phyloP scores from a whole-genome alignment of 306 rosid species.

The Adenanthera pavonina region DNA sequence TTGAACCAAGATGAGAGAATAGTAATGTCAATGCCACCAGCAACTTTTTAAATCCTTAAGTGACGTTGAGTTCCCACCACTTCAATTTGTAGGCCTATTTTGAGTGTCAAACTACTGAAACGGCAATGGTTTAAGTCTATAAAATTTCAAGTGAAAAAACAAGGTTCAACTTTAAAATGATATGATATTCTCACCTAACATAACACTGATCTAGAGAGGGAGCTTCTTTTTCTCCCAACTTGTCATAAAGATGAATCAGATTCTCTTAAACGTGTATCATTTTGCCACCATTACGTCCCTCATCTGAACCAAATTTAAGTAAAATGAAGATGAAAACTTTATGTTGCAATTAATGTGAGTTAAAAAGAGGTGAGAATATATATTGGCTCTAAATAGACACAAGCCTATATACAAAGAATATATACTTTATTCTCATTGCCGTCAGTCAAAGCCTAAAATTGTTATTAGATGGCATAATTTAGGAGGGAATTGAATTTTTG shows the following conservation, averaged over 20 bases:
- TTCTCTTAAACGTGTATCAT: background rate
- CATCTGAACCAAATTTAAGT: background rate
- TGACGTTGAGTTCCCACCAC: background rate
- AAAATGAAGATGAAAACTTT: background rate
- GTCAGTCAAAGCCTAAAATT: background rate
- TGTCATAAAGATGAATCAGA: background rate
- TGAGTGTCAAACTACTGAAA: background rate
- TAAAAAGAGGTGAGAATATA: background rate
- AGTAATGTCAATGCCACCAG: background rate
- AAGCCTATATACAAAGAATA: background rate
- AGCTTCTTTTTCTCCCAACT: too few relatives aligned
- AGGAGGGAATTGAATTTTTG: background rate
- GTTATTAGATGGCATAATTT: background rate
- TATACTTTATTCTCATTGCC: background rate
- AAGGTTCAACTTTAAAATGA: background rate
- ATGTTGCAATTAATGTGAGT: constrained; percentile 12
- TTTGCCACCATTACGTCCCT: background rate
- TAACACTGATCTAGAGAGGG: constrained; percentile 1
- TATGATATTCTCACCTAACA: background rate
- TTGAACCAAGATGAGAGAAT: background rate
- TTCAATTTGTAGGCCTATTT: background rate
- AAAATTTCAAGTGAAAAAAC: background rate
- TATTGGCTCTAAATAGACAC: background rate
- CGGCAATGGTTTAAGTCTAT: background rate
- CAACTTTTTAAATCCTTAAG: background rate